These are phyloP conservation scores for Cairneyella variabilis DNA, from an alignment of 495 filamentous ascomycete species.

Conservation along the genomic window DNA sequence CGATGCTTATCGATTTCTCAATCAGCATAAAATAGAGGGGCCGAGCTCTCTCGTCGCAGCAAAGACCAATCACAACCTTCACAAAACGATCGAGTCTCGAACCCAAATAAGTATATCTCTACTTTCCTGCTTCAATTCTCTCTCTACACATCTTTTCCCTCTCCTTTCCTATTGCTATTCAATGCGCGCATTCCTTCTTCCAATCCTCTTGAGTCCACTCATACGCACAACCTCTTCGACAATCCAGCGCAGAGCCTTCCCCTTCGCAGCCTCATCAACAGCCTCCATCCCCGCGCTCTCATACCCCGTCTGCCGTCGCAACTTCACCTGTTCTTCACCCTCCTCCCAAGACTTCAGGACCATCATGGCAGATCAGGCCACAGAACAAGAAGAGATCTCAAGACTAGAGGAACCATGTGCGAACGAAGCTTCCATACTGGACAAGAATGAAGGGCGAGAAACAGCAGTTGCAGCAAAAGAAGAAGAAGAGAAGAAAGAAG, in stretches of 20 bases:
- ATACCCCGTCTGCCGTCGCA: conserved; percentile 16
- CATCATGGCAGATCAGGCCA: conserved; percentile 17
- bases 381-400: conserved; percentile 1
- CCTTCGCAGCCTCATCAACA: no score
- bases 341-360: conserved; percentile 7
- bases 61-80: no score
- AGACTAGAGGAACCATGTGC: not conserved
- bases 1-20: no score
- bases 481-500: conserved; percentile 6
- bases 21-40: no score
- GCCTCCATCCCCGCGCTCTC: conserved; percentile 4
- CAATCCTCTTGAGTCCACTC: not conserved
- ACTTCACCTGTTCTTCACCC: conserved; percentile 16
- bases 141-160: not conserved
- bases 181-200: not conserved
- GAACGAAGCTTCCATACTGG: conserved; percentile 3
- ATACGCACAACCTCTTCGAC: not conserved
- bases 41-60: no score
- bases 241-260: not conserved
- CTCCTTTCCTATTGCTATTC: not conserved
- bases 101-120: no score
- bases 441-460: conserved; percentile 4
- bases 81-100: no score
- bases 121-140: no score
- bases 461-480: not conserved